Conservation (phyloP, 2,329 filamentous ascomycete genomes). For the Scedosporium dehoogii region DNA sequence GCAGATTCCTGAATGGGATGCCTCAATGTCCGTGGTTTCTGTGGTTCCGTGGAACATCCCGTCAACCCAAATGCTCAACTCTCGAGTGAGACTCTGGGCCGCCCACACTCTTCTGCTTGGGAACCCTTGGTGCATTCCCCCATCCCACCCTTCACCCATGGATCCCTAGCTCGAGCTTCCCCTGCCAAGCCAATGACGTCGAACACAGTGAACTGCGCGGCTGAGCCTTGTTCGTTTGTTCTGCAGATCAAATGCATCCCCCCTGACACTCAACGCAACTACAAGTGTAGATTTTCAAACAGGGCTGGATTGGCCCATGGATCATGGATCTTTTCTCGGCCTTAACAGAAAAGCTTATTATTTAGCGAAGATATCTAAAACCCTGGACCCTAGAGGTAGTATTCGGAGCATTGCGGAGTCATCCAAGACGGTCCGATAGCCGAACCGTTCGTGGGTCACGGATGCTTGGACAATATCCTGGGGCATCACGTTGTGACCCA, state of each 20-base stretch:
- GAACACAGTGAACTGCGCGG: neutral
- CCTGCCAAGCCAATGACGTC: slow-evolving; percentile 1
- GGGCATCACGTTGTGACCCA: no score
- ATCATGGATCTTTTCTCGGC: no score
- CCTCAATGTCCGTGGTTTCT: neutral
- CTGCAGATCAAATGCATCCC: neutral
- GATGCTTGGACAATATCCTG: no score
- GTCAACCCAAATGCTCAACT: neutral
- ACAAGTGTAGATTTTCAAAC: neutral
- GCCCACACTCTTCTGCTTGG: neutral
- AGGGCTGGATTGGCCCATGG: no score
- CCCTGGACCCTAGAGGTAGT: no score
- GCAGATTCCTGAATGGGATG: neutral
- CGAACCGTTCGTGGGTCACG: no score
- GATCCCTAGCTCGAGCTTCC: neutral
- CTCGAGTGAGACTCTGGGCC: neutral
- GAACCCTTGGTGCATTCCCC: neutral
- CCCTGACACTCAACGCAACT: slow-evolving; percentile 12
- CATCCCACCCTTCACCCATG: neutral
- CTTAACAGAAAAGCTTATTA: no score
- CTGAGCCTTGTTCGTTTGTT: neutral
- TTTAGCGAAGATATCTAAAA: no score
- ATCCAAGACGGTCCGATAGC: no score
- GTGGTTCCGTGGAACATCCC: neutral
- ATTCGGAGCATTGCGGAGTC: no score